phyloP scores from a whole-genome alignment of 352 stramenopile genomes.

The Globisporangium perplexum region DNA sequence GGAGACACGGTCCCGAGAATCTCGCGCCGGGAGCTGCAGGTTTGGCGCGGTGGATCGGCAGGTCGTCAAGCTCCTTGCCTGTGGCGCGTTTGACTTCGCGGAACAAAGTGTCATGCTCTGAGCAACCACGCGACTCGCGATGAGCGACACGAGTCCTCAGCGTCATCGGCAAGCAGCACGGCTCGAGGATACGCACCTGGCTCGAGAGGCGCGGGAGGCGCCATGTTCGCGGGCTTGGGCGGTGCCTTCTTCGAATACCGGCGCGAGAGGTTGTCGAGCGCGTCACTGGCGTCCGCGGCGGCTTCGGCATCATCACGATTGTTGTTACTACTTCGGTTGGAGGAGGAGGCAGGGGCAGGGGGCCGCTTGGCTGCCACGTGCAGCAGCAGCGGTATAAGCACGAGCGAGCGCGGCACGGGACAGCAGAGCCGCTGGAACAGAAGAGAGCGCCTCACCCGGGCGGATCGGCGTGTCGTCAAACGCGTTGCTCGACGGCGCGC shows the following conservation, averaged over 20 bases:
- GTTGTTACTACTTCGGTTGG: slow-evolving; percentile 46
- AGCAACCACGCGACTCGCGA: slow-evolving; percentile 9
- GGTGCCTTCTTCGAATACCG: slow-evolving; percentile 52
- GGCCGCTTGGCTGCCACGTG: slow-evolving; percentile 9
- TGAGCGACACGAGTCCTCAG: slow-evolving; percentile 17
- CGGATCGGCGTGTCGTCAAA: slow-evolving; percentile 45
- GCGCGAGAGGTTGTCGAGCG: slow-evolving; percentile 59
- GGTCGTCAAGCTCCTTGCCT: slow-evolving; percentile 57
- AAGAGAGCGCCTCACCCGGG: slow-evolving; percentile 17
- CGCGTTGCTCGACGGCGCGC: slow-evolving; percentile 15
- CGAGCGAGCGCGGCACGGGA: neutral
- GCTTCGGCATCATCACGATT: slow-evolving; percentile 30
- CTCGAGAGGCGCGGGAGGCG: slow-evolving; percentile 27
- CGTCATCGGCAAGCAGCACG: neutral
- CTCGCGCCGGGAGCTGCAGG: slow-evolving; percentile 1
- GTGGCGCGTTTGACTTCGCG: slow-evolving; percentile 77
- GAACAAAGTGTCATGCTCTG: slow-evolving; percentile 79
- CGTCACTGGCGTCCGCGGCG: slow-evolving; percentile 26
- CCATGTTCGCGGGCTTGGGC: slow-evolving; percentile 14
- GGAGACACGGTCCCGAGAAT: slow-evolving; percentile 47
- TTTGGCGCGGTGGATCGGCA: slow-evolving; percentile 32
- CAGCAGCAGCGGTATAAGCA: slow-evolving; percentile 12
- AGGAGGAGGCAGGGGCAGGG: slow-evolving; percentile 13
- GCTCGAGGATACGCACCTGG: slow-evolving; percentile 28
- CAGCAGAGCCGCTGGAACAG: neutral